Evolutionary conservation across 495 filamentous ascomycete species (phyloP).

Genomic region (Penicillium longicatenatum): DNA sequence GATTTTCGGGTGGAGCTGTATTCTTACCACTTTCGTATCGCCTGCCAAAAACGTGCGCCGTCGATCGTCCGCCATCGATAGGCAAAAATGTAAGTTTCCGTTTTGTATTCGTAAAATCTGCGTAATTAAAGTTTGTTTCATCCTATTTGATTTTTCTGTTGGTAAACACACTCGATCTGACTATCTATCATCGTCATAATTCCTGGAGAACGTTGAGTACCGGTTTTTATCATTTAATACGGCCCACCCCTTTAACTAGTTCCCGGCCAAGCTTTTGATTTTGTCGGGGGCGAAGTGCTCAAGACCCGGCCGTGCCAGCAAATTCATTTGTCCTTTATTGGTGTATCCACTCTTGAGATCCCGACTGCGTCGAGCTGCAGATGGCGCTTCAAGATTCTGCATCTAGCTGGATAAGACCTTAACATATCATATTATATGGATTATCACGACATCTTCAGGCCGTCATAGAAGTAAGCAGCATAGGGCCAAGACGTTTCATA

Average conservation of each 20-base stretch:
- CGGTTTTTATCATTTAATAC: neutral
- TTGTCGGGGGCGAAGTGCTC: neutral
- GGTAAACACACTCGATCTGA: neutral
- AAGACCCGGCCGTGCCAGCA: neutral
- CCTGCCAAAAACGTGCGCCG: conserved; percentile 19
- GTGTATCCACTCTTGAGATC: conserved; percentile 11
- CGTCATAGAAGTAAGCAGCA: neutral
- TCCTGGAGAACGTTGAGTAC: too few species aligned
- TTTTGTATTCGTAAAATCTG: neutral
- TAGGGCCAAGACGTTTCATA: neutral
- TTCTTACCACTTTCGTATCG: conserved; percentile 2
- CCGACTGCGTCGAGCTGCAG: conserved; percentile 5
- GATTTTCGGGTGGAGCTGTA: neutral
- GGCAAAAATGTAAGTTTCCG: neutral
- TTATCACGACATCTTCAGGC: neutral
- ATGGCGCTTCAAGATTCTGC: neutral
- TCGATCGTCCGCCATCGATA: conserved; percentile 3
- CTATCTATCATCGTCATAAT: neutral
- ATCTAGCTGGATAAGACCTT: neutral
- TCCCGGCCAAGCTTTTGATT: conserved; percentile 5
- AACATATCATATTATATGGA: neutral
- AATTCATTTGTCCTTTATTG: neutral
- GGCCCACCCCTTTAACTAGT: conserved; percentile 2
- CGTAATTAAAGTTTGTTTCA: conserved; percentile 2
- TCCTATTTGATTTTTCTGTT: neutral